phyloP scores from a whole-genome alignment of 2,329 filamentous ascomycete species.

The Neurospora sp. region DNA sequence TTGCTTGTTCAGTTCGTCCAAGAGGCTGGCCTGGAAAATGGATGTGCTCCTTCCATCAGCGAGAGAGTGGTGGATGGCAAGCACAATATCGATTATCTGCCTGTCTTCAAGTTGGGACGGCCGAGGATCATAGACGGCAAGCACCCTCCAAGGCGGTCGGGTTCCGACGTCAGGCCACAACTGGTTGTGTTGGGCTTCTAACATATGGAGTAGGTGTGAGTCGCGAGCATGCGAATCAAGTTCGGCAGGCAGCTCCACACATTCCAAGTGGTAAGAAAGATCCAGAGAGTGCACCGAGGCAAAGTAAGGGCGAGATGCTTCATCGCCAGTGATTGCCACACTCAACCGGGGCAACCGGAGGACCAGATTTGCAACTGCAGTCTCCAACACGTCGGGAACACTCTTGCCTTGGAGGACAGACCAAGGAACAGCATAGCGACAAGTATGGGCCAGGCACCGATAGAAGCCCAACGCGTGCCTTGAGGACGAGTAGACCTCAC shows the following conservation, averaged over 20 bases:
- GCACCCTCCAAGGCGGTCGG: slow-evolving; percentile 38
- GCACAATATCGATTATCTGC: slow-evolving; percentile 31
- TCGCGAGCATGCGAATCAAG: slow-evolving; percentile 20
- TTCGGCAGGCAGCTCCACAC: slow-evolving; percentile 12
- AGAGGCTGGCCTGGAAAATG: slow-evolving; percentile 39
- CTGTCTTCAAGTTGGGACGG: slow-evolving; percentile 6
- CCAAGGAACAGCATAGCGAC: slow-evolving; percentile 28
- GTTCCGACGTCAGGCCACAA: slow-evolving; percentile 30
- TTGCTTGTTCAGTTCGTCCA: slow-evolving; percentile 29
- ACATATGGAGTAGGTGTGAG: slow-evolving; percentile 20
- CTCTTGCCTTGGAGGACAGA: slow-evolving; percentile 6
- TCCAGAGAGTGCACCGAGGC: slow-evolving; percentile 33
- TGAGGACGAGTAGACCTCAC: slow-evolving; percentile 35
- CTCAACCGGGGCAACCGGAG: slow-evolving; percentile 36
- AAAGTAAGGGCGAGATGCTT: slow-evolving; percentile 34
- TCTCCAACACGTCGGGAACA: slow-evolving; percentile 21
- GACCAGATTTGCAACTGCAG: slow-evolving; percentile 31
- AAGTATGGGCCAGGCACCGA: slow-evolving; percentile 35
- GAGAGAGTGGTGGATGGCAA: slow-evolving; percentile 43
- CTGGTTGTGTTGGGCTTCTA: slow-evolving; percentile 31
- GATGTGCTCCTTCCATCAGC: slow-evolving; percentile 40
- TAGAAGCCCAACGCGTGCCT: slow-evolving; percentile 39
- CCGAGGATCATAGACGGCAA: slow-evolving; percentile 23
- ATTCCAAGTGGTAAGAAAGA: slow-evolving; percentile 33
- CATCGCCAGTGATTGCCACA: slow-evolving; percentile 37